A percentile compares a stretch with the other conserved stretches of the same genome.
Evolutionary conservation across 495 filamentous ascomycete genomes (phyloP).

Genomic region (Halenospora varia): DNA sequence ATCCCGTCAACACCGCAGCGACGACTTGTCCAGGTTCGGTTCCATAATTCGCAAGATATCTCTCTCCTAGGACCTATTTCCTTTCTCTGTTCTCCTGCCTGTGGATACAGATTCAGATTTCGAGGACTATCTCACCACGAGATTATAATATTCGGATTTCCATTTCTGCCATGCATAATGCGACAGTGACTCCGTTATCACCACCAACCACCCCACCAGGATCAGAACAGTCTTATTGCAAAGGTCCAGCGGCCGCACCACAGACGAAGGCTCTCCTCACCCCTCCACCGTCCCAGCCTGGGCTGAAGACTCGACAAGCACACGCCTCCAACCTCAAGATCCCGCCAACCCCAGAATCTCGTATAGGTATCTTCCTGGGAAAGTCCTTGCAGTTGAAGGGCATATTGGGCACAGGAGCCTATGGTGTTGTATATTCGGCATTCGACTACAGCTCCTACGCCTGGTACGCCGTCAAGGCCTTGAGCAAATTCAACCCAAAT

Average conservation of each 20-base stretch:
- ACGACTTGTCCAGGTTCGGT: not conserved
- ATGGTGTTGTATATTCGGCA: slow-evolving; percentile 94
- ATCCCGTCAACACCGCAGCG: slow-evolving; percentile 5
- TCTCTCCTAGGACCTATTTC: not conserved
- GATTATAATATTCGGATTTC: slow-evolving; percentile 13
- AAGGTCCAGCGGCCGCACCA: not conserved
- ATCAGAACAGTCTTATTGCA: not conserved
- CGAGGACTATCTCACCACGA: slow-evolving; percentile 8
- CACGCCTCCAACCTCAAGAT: not conserved
- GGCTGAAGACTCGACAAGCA: not conserved
- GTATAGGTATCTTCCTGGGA: slow-evolving; percentile 24
- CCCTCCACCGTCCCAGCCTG: not conserved
- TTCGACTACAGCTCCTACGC: slow-evolving; percentile 79
- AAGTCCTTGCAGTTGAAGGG: slow-evolving; percentile 20
- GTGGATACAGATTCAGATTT: not conserved
- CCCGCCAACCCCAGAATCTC: slow-evolving; percentile 23
- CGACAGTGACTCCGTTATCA: slow-evolving; percentile 8
- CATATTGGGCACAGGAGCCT: slow-evolving; percentile 90
- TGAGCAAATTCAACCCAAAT: slow-evolving; percentile 74
- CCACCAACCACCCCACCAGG: slow-evolving; percentile 13
- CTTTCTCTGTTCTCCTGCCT: slow-evolving; percentile 13
- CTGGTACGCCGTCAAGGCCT: slow-evolving; percentile 91
- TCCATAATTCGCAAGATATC: not conserved
- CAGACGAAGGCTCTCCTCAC: not conserved
- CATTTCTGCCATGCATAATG: slow-evolving; percentile 23